Percentiles rank a stretch among this genome's conserved stretches.
Conservation (phyloP, 192 early-diverging fungal genomes). For the Martensiomyces pterosporus region DNA sequence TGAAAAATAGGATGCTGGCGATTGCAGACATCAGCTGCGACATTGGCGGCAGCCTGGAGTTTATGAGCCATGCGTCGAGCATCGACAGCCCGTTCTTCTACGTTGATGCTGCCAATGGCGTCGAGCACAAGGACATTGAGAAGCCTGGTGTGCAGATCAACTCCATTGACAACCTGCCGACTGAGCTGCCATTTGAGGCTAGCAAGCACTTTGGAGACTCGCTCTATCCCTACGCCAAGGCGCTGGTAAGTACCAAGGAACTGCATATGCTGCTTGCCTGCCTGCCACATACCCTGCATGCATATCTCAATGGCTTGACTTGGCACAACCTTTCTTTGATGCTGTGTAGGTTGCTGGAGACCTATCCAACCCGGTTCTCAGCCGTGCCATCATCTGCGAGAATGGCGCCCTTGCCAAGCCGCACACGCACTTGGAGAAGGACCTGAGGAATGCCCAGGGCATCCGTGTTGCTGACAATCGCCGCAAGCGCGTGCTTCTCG, state of each 20-base stretch:
- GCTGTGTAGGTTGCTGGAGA: slow-evolving; percentile 49
- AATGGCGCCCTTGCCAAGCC: slow-evolving; percentile 59
- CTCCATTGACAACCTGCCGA: slow-evolving; percentile 95
- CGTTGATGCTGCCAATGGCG: slow-evolving; percentile 72
- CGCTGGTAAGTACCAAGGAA: slow-evolving; percentile 70
- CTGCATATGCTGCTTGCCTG: too few relatives aligned
- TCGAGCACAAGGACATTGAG: slow-evolving; percentile 70
- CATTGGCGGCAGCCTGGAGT: slow-evolving; percentile 91
- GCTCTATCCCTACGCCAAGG: slow-evolving; percentile 75
- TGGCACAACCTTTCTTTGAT: slow-evolving; percentile 5
- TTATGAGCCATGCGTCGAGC: slow-evolving; percentile 82
- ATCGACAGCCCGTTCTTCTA: slow-evolving; percentile 92
- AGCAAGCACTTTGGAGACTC: slow-evolving; percentile 89
- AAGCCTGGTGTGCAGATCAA: slow-evolving; percentile 90
- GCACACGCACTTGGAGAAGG: slow-evolving; percentile 54
- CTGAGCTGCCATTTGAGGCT: slow-evolving; percentile 92
- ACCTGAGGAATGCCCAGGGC: slow-evolving; percentile 32
- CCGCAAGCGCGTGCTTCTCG: slow-evolving; percentile 64
- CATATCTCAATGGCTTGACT: neutral
- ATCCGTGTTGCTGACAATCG: slow-evolving; percentile 37
- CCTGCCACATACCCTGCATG: neutral
- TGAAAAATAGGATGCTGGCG: slow-evolving; percentile 69
- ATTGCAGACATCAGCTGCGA: slow-evolving; percentile 95
- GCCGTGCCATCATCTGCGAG: slow-evolving; percentile 72
- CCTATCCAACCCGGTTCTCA: slow-evolving; percentile 64